Conservation (phyloP, 305 asterid species). For the Withania somnifera region DNA sequence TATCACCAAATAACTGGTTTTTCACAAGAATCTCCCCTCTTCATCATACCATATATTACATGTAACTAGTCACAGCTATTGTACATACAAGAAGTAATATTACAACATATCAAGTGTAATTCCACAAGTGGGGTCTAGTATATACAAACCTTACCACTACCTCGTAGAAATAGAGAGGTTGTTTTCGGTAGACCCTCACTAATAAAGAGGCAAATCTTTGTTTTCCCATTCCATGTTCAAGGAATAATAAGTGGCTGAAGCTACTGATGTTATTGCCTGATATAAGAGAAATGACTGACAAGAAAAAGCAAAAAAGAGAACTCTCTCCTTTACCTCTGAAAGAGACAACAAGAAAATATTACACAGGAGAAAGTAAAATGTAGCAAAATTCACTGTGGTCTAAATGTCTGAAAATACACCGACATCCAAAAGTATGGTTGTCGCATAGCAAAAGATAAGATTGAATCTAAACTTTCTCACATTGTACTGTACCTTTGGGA, state of each 20-base stretch:
- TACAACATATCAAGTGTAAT: background rate
- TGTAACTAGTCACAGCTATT: background rate
- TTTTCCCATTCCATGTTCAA: background rate
- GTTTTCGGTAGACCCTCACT: background rate
- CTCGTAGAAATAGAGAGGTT: background rate
- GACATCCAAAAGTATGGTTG: conserved; percentile 13
- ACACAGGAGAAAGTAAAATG: conserved; percentile 14
- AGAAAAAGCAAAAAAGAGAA: background rate
- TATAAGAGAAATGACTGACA: background rate
- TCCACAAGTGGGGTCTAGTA: background rate
- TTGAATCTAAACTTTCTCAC: background rate
- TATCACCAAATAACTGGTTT: background rate
- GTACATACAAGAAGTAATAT: background rate
- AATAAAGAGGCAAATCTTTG: background rate
- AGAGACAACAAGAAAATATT: background rate
- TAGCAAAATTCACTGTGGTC: conserved; percentile 17
- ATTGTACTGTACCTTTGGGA: conserved; percentile 26
- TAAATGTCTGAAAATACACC: conserved; percentile 18
- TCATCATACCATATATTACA: background rate
- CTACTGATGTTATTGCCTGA: background rate
- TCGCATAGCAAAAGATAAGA: background rate
- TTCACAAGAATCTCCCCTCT: background rate
- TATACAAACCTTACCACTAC: background rate
- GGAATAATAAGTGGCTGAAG: background rate
- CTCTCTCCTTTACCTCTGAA: background rate